phyloP scores from a whole-genome alignment of 352 stramenopile genomes.

The Globisporangium iwayamae region DNA sequence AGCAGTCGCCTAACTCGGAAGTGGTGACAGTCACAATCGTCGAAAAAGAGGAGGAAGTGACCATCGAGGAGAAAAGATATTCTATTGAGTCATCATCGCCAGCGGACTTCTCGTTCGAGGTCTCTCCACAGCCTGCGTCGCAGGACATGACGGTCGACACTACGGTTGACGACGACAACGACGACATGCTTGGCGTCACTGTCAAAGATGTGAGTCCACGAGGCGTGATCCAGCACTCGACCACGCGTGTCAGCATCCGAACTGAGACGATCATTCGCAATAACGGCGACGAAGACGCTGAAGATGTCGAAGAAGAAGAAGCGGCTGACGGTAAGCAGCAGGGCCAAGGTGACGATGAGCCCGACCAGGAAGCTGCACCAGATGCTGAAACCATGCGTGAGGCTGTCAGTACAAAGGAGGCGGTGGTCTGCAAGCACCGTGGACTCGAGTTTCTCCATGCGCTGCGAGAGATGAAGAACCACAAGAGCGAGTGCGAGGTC shows the following conservation, averaged over 20 bases:
- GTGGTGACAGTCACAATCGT: background rate
- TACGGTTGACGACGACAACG: background rate
- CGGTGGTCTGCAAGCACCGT: background rate
- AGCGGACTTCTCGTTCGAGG: conserved; percentile 1
- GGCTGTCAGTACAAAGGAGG: background rate
- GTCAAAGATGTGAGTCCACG: background rate
- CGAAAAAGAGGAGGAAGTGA: background rate
- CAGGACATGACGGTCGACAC: background rate
- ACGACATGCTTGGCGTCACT: background rate
- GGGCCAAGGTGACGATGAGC: background rate
- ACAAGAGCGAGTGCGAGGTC: conserved; percentile 3
- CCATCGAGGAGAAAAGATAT: background rate
- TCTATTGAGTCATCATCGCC: background rate
- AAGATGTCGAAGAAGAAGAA: background rate
- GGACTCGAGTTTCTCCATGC: background rate
- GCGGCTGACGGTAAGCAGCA: background rate
- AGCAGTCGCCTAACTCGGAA: background rate
- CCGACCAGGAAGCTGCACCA: background rate
- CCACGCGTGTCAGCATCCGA: background rate
- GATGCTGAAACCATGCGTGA: background rate
- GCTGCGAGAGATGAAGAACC: background rate
- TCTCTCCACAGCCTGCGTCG: background rate
- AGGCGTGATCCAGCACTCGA: background rate
- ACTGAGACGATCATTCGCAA: background rate
- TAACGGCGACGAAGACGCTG: background rate